phyloP scores from a whole-genome alignment of 2,329 filamentous ascomycete species.

The Aspergillus sp. region DNA sequence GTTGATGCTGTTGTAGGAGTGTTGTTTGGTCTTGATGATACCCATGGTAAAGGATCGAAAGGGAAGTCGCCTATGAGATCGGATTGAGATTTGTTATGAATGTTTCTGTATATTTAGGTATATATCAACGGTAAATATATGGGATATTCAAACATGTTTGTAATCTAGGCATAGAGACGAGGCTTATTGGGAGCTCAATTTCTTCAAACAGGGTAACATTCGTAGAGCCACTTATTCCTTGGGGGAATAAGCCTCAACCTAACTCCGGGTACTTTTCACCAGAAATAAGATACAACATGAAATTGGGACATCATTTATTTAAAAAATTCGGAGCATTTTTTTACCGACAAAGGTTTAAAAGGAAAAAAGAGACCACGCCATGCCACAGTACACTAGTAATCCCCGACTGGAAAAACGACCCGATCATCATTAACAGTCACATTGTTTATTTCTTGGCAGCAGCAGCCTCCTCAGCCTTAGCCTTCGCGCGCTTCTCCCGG shows the following conservation, averaged over 20 bases:
- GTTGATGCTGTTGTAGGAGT: slow-evolving; percentile 28
- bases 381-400: slow-evolving; percentile 31
- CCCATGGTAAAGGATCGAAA: neutral
- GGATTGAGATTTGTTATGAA: neutral
- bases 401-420: slow-evolving; percentile 31
- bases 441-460: slow-evolving; percentile 46
- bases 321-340: slow-evolving; percentile 32
- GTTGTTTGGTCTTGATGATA: slow-evolving; percentile 20
- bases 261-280: too few species aligned
- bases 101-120: neutral
- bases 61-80: neutral
- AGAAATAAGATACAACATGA: slow-evolving; percentile 4
- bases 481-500: slow-evolving; percentile 88
- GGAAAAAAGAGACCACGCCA: slow-evolving; percentile 30
- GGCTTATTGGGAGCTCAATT: neutral
- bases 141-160: neutral
- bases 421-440: slow-evolving; percentile 36
- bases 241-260: too few species aligned
- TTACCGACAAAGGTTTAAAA: slow-evolving; percentile 25
- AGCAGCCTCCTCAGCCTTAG: slow-evolving; percentile 64
- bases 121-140: neutral
- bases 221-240: neutral
- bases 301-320: slow-evolving; percentile 31
- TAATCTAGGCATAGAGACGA: neutral
- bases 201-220: neutral